Conservation (phyloP, 306 rosid genomes). For the Castanospermum australe region DNA sequence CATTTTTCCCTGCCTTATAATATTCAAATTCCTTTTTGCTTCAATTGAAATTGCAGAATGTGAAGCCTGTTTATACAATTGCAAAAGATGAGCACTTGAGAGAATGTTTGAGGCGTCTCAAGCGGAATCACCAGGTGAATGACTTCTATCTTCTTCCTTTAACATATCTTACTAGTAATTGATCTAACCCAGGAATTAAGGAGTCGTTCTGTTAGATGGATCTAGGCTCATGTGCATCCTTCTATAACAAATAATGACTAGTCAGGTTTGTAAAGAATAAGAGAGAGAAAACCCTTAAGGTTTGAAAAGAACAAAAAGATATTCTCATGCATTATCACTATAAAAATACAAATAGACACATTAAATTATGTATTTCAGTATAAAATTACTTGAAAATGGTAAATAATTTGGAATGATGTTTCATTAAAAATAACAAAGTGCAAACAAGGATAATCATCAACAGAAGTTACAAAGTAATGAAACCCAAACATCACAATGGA, state of each 20-base stretch:
- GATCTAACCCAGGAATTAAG: neutral
- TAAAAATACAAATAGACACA: too few relatives aligned
- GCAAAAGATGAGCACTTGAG: conserved; percentile 46
- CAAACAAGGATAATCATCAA: too few relatives aligned
- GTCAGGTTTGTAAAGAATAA: neutral
- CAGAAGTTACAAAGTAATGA: too few relatives aligned
- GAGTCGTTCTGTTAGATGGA: neutral
- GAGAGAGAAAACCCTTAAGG: too few relatives aligned
- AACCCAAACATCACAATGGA: too few relatives aligned
- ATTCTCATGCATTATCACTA: too few relatives aligned
- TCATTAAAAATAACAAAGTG: too few relatives aligned
- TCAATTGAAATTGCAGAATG: conserved; percentile 37
- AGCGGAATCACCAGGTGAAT: conserved; percentile 54
- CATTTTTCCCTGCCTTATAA: neutral
- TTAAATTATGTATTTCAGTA: too few relatives aligned
- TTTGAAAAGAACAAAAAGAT: too few relatives aligned
- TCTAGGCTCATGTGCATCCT: neutral
- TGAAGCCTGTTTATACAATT: conserved; percentile 30
- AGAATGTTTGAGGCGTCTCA: conserved; percentile 69
- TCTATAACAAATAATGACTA: neutral
- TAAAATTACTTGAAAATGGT: too few relatives aligned
- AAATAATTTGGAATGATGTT: too few relatives aligned
- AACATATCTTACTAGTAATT: neutral
- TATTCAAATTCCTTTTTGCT: neutral
- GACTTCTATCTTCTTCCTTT: neutral